A percentile compares a stretch with the other conserved stretches of the same genome.
These are phyloP conservation scores for Hypoxylon crocopeplum DNA, from an alignment of 495 filamentous ascomycete species.

Conservation along the genomic window DNA sequence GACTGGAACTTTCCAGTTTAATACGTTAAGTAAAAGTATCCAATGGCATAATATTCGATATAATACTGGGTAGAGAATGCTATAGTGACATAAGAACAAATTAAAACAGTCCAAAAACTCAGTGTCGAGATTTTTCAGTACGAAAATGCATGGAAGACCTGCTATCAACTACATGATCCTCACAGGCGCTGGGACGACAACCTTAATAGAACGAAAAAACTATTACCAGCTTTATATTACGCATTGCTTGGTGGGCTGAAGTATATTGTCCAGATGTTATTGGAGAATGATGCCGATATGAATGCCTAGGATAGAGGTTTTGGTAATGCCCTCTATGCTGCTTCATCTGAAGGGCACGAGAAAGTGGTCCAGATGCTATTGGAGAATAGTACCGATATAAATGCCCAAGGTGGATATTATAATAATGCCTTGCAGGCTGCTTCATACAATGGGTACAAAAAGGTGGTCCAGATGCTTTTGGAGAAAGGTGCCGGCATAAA, in stretches of 20 bases:
- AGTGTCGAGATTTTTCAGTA: not conserved
- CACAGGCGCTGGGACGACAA: conserved; percentile 1
- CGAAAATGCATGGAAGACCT: conserved; percentile 4
- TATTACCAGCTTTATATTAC: conserved; percentile 10
- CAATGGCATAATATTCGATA: conserved; percentile 35
- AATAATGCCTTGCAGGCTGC: conserved; percentile 36
- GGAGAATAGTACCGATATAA: conserved; percentile 6
- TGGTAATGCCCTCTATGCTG: conserved; percentile 34
- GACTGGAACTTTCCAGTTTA: conserved; percentile 16
- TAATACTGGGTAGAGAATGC: conserved; percentile 39
- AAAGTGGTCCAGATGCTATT: conserved; percentile 15
- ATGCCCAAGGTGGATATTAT: not conserved
- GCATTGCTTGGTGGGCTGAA: conserved; percentile 26
- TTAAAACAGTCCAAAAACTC: not conserved
- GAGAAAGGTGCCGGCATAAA: conserved; percentile 7
- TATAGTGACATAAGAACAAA: conserved; percentile 6
- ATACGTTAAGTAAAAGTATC: conserved; percentile 24
- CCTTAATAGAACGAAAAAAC: not conserved
- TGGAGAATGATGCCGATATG: conserved; percentile 26
- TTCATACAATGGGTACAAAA: conserved; percentile 13
- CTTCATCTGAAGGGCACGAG: conserved; percentile 17
- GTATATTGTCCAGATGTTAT: conserved; percentile 8
- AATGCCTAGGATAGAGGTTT: conserved; percentile 30
- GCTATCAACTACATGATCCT: conserved; percentile 3
- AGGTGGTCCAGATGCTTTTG: conserved; percentile 13